Percentiles rank a stretch among this genome's conserved stretches.
Conservation (phyloP, 2,329 filamentous ascomycete species). For the Calonectria henricotiae region DNA sequence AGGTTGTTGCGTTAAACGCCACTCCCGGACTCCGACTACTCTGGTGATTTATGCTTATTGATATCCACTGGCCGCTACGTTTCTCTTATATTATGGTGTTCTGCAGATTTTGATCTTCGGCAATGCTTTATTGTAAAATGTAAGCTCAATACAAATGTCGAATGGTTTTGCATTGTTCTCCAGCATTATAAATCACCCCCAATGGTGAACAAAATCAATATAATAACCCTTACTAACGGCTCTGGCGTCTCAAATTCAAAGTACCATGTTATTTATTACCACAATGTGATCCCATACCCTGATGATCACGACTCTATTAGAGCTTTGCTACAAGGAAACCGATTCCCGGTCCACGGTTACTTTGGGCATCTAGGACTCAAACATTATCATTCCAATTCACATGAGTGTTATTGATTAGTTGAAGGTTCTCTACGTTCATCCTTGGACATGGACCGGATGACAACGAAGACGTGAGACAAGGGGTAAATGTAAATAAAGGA, state of each 20-base stretch:
- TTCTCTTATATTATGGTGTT: not conserved
- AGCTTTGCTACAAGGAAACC: not conserved
- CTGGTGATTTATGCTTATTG: not conserved
- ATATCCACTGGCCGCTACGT: not conserved
- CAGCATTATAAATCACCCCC: not conserved
- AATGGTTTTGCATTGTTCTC: not conserved
- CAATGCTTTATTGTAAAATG: not conserved
- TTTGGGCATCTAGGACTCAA: not conserved
- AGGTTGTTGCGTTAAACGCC: not conserved
- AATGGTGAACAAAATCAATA: not conserved
- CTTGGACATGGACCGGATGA: not conserved
- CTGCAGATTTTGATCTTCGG: not conserved
- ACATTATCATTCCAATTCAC: slow-evolving; percentile 7
- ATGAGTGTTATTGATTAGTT: not conserved
- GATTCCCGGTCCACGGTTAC: not conserved
- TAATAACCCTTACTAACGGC: not conserved
- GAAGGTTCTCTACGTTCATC: not conserved
- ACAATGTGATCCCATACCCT: not conserved
- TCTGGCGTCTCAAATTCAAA: not conserved
- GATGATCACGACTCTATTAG: not conserved
- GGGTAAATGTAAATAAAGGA: not conserved
- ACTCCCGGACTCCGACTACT: not conserved
- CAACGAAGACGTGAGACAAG: not conserved
- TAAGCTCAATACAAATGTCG: not conserved
- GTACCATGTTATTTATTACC: not conserved